phyloP scores from a whole-genome alignment of 2,329 filamentous ascomycete species.

The Hypomyces rosellus region DNA sequence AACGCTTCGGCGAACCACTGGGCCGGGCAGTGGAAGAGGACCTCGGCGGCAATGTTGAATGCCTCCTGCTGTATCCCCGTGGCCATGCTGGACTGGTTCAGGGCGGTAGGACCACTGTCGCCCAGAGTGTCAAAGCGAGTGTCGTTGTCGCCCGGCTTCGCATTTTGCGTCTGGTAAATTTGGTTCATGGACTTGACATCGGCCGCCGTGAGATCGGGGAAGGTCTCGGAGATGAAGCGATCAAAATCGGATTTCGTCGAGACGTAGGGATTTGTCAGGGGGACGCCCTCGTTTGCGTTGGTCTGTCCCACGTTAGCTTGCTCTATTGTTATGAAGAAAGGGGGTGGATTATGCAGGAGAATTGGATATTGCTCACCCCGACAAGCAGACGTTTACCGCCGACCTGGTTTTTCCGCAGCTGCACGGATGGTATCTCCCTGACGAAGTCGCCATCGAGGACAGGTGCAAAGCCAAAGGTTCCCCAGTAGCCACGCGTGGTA shows the following conservation, averaged over 20 bases:
- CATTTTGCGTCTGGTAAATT: constrained; percentile 21
- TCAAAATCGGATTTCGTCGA: constrained; percentile 24
- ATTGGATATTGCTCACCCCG: constrained; percentile 14
- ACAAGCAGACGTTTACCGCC: constrained; percentile 29
- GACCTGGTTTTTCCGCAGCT: constrained; percentile 23
- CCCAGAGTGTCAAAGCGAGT: constrained; percentile 33
- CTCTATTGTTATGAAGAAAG: background rate
- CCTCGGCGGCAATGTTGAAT: constrained; percentile 48
- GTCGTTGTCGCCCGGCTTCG: constrained; percentile 17
- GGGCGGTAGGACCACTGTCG: constrained; percentile 34
- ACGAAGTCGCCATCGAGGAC: constrained; percentile 32
- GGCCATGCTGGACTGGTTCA: constrained; percentile 42
- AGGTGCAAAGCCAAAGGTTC: constrained; percentile 31
- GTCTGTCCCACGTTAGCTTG: constrained; percentile 16
- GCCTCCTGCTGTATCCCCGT: constrained; percentile 50
- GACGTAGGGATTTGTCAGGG: constrained; percentile 32
- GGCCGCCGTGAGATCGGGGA: constrained; percentile 26
- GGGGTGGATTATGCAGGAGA: background rate
- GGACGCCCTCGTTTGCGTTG: constrained; percentile 32
- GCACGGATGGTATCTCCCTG: constrained; percentile 21
- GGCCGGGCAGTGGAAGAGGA: constrained; percentile 48
- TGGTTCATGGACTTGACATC: constrained; percentile 27
- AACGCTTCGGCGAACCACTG: constrained; percentile 51
- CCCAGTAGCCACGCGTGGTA: constrained; percentile 17
- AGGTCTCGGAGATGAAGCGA: constrained; percentile 25